These are phyloP conservation scores for Phoma sp. DNA, from an alignment of 2,329 filamentous ascomycete genomes.

Conservation along the genomic window DNA sequence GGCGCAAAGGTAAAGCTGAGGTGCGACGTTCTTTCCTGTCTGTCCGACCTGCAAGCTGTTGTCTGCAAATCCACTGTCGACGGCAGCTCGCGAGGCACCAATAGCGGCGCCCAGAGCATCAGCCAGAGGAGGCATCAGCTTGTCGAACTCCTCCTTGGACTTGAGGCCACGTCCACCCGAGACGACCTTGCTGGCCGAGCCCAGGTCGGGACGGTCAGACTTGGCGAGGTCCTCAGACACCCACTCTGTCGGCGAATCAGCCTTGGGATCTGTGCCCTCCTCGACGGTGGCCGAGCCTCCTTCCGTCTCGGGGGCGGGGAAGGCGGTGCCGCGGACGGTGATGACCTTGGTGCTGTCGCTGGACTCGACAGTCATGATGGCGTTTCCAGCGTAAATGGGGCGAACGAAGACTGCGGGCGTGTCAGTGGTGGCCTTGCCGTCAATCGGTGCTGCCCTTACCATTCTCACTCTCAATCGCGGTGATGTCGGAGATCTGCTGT, in stretches of 20 bases:
- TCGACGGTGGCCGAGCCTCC: slow-evolving; percentile 78
- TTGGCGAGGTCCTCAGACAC: slow-evolving; percentile 91
- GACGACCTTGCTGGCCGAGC: slow-evolving; percentile 86
- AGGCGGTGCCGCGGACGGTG: slow-evolving; percentile 92
- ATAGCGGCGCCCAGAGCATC: slow-evolving; percentile 95
- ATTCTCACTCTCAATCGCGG: slow-evolving; percentile 82
- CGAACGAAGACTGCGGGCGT: slow-evolving; percentile 74
- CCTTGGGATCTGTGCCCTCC: slow-evolving; percentile 83
- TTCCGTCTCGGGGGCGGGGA: slow-evolving; percentile 74
- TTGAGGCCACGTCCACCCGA: slow-evolving; percentile 94
- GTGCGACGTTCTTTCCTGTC: slow-evolving; percentile 97
- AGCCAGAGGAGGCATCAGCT: slow-evolving; percentile 87
- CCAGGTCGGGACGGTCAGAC: slow-evolving; percentile 91
- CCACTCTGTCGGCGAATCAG: slow-evolving; percentile 78
- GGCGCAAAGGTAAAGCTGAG: slow-evolving; percentile 91
- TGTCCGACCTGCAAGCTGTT: slow-evolving; percentile 98
- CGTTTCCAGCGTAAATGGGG: slow-evolving; percentile 97
- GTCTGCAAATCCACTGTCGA: slow-evolving; percentile 96
- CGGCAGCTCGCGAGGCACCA: slow-evolving; percentile 90
- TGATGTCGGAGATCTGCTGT: slow-evolving; percentile 94
- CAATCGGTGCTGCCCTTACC: slow-evolving; percentile 56
- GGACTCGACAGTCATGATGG: slow-evolving; percentile 93
- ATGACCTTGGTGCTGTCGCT: slow-evolving; percentile 84
- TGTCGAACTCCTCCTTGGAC: slow-evolving; percentile 97
- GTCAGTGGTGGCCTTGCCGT: slow-evolving; percentile 6